Percentiles rank a stretch among this genome's conserved stretches.
Conservation (phyloP, 495 filamentous ascomycete species). For the Usnea hakonensis region DNA sequence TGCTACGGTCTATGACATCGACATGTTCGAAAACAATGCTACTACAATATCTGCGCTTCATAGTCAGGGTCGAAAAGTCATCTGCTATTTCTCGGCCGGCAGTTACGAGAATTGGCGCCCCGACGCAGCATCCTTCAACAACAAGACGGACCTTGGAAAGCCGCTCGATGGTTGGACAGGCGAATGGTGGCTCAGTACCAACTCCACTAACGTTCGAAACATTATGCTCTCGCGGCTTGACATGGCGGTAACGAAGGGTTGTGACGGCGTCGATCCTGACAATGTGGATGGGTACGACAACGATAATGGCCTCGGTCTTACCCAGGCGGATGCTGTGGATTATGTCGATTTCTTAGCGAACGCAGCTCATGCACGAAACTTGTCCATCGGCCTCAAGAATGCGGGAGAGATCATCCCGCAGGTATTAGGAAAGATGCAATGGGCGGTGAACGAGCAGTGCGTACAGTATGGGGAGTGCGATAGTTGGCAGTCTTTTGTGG, state of each 20-base stretch:
- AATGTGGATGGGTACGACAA: conserved; percentile 63
- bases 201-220: conserved; percentile 45
- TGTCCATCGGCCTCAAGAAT: conserved; percentile 62
- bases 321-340: conserved; percentile 43
- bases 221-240: conserved; percentile 55
- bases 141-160: conserved; percentile 42
- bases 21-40: conserved; percentile 48
- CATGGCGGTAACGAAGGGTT: conserved; percentile 51
- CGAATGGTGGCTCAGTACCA: conserved; percentile 59
- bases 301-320: conserved; percentile 50
- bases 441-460: conserved; percentile 69
- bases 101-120: conserved; percentile 52
- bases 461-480: conserved; percentile 51
- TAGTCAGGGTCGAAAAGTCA: conserved; percentile 44
- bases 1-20: conserved; percentile 52
- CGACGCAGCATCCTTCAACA: conserved; percentile 46
- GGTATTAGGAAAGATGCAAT: conserved; percentile 53
- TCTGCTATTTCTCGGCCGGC: conserved; percentile 70
- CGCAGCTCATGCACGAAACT: conserved; percentile 38
- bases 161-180: conserved; percentile 53
- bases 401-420: conserved; percentile 48
- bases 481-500: conserved; percentile 48
- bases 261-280: conserved; percentile 65
- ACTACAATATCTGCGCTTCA: conserved; percentile 44
- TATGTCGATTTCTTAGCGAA: conserved; percentile 53